Percentiles rank a stretch among this genome's conserved stretches.
Conservation (phyloP, 2,329 filamentous ascomycete genomes). For the Bipolaris zeicola region DNA sequence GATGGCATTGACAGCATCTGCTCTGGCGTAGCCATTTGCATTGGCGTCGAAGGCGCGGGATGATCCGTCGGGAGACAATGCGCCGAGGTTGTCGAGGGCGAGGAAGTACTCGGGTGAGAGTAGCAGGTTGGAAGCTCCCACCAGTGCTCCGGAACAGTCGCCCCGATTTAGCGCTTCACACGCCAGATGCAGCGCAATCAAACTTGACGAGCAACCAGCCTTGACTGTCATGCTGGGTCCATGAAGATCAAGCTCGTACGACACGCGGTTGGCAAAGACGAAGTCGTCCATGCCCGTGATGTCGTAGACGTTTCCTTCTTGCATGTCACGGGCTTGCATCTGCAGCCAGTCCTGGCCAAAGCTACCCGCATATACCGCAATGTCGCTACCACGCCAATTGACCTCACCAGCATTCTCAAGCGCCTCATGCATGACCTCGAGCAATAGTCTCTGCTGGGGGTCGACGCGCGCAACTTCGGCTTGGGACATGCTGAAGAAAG, state of each 20-base stretch:
- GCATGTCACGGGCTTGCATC: background rate
- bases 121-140: slow-evolving; percentile 22
- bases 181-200: slow-evolving; percentile 25
- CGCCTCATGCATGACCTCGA: slow-evolving; percentile 39
- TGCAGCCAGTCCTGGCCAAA: slow-evolving; percentile 30
- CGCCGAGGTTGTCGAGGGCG: slow-evolving; percentile 9
- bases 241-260: slow-evolving; percentile 27
- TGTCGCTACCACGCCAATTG: slow-evolving; percentile 29
- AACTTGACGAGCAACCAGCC: slow-evolving; percentile 24
- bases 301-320: background rate
- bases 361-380: slow-evolving; percentile 19
- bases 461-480: slow-evolving; percentile 22
- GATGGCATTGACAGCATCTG: slow-evolving; percentile 24
- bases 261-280: slow-evolving; percentile 26
- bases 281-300: background rate
- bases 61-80: slow-evolving; percentile 17
- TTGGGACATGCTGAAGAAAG: slow-evolving; percentile 22
- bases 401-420: slow-evolving; percentile 43
- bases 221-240: slow-evolving; percentile 27
- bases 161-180: slow-evolving; percentile 13
- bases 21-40: slow-evolving; percentile 33
- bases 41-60: slow-evolving; percentile 24
- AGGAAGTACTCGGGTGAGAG: slow-evolving; percentile 7
- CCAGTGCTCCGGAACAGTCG: slow-evolving; percentile 28
- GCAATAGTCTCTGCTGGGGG: slow-evolving; percentile 34